Conservation (phyloP, 179 eudicot genomes). For the Beta macrorhiza region DNA sequence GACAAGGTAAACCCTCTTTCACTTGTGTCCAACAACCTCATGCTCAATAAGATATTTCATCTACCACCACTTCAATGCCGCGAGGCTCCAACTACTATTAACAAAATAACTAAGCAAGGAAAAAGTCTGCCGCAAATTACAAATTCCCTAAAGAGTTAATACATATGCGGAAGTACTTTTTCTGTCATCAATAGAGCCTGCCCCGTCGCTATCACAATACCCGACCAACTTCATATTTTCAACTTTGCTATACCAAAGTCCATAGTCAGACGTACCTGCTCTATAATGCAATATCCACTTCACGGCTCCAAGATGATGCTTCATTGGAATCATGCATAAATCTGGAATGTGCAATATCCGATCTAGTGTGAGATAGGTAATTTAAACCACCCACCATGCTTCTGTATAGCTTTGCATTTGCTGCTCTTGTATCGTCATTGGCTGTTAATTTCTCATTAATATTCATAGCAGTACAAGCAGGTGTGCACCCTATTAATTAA, state of each 20-base stretch:
- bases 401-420: neutral
- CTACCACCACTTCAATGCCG: too few relatives aligned
- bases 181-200: conserved; percentile 16
- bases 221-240: neutral
- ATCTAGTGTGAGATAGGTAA: neutral
- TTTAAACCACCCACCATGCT: neutral
- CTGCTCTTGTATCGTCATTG: neutral
- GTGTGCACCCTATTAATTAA: neutral
- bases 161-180: neutral
- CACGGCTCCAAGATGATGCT: neutral
- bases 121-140: too few relatives aligned
- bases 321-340: neutral
- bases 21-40: too few relatives aligned
- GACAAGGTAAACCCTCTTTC: too few relatives aligned
- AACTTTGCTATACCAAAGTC: conserved; percentile 12
- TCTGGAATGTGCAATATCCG: neutral
- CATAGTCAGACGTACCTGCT: neutral
- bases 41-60: too few relatives aligned
- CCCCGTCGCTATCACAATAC: conserved; percentile 18
- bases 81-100: too few relatives aligned
- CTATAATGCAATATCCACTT: neutral
- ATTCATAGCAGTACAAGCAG: neutral
- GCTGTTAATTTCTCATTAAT: neutral
- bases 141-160: too few relatives aligned
- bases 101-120: too few relatives aligned